Percentiles rank a stretch among this genome's conserved stretches.
Evolutionary conservation across 2,329 filamentous ascomycete genomes (phyloP).

Genomic region (Calonectria henricotiae): DNA sequence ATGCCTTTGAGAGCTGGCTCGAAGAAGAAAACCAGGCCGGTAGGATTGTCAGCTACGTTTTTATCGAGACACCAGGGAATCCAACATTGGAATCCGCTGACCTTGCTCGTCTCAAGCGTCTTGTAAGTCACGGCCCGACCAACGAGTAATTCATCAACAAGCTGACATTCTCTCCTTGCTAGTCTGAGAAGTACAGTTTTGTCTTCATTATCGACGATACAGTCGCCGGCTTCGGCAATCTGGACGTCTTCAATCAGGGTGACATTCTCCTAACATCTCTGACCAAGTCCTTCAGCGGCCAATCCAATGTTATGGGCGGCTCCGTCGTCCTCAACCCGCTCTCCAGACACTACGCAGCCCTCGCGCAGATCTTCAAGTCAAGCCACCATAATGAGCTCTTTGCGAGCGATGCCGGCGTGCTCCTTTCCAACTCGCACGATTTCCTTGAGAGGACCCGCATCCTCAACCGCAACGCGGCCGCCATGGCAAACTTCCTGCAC

Average conservation of each 20-base stretch:
- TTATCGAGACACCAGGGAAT: conserved; percentile 65
- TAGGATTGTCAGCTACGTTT: conserved; percentile 63
- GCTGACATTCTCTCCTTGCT: not conserved
- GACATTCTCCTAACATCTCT: conserved; percentile 70
- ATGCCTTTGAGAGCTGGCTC: conserved; percentile 64
- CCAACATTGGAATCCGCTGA: conserved; percentile 57
- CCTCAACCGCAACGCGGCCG: conserved; percentile 64
- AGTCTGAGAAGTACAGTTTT: conserved; percentile 63
- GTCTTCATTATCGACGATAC: conserved; percentile 68
- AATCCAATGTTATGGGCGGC: conserved; percentile 71
- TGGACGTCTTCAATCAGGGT: conserved; percentile 66
- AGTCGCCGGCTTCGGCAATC: conserved; percentile 64
- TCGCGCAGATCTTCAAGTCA: conserved; percentile 55
- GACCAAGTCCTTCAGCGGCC: conserved; percentile 74
- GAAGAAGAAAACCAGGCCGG: conserved; percentile 59
- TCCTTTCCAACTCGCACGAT: conserved; percentile 64
- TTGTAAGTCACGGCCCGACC: conserved; percentile 55
- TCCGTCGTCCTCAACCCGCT: conserved; percentile 66
- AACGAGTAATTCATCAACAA: not conserved
- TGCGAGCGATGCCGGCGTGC: conserved; percentile 62
- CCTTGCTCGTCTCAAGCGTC: conserved; percentile 55
- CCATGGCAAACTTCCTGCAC: conserved; percentile 61
- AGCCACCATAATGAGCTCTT: conserved; percentile 65
- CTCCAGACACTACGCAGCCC: conserved; percentile 59
- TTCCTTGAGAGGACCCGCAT: conserved; percentile 60